phyloP scores from a whole-genome alignment of 2,329 filamentous ascomycete species.

The Neonectria ditissima region DNA sequence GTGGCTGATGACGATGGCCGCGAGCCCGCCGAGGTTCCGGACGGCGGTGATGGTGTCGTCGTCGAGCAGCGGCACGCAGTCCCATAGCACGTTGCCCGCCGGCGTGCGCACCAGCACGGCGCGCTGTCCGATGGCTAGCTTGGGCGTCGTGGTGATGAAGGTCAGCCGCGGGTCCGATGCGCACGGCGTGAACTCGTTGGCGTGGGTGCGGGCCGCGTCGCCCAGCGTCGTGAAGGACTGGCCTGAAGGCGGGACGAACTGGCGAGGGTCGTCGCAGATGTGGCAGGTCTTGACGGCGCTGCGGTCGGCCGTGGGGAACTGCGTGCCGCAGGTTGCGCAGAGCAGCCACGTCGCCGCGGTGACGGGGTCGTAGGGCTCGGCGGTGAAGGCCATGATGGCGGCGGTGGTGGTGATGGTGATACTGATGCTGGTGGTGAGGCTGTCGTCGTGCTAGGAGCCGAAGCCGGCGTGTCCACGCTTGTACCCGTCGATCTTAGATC shows the following conservation, averaged over 20 bases:
- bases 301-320: conserved; percentile 63
- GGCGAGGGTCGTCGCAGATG: conserved; percentile 80
- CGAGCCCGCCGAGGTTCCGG: conserved; percentile 71
- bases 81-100: conserved; percentile 81
- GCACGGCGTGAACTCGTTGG: conserved; percentile 66
- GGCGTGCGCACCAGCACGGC: conserved; percentile 75
- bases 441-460: neutral
- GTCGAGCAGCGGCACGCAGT: conserved; percentile 79
- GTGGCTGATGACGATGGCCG: conserved; percentile 80
- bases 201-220: conserved; percentile 57
- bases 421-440: neutral
- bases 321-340: conserved; percentile 77
- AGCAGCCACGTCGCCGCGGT: conserved; percentile 57
- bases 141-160: conserved; percentile 63
- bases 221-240: conserved; percentile 75
- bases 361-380: conserved; percentile 39
- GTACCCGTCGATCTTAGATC: neutral
- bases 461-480: conserved; percentile 21
- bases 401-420: conserved; percentile 6
- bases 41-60: conserved; percentile 70
- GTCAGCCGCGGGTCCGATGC: conserved; percentile 57
- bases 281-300: conserved; percentile 66
- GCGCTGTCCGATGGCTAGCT: conserved; percentile 81
- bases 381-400: conserved; percentile 32
- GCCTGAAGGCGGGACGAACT: conserved; percentile 69